Evolutionary conservation across 208 protist genomes (phyloP).

Genomic region (Leishmania aethiopica): DNA sequence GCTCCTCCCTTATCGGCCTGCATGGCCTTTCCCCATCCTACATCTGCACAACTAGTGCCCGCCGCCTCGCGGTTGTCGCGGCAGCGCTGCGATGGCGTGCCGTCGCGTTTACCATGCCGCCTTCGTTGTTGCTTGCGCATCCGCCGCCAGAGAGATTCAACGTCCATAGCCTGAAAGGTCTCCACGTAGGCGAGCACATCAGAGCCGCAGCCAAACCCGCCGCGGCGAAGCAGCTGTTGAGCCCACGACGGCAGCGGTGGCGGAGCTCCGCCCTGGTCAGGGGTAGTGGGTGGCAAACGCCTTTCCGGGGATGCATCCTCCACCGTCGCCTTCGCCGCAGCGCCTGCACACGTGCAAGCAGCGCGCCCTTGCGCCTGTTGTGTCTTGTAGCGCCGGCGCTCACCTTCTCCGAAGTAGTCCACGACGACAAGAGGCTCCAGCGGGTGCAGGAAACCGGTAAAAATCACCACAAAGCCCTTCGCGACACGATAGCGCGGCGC

Average conservation of each 20-base stretch:
- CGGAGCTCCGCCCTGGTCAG: too few relatives aligned
- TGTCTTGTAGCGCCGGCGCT: slow-evolving; percentile 9
- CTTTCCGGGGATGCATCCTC: too few relatives aligned
- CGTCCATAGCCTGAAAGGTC: slow-evolving; percentile 22
- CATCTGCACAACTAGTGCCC: too few relatives aligned
- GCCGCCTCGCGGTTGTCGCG: neutral
- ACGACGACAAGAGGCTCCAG: slow-evolving; percentile 65
- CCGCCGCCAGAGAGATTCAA: slow-evolving; percentile 42
- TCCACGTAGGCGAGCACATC: slow-evolving; percentile 68
- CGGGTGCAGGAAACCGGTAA: slow-evolving; percentile 78
- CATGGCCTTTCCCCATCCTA: too few relatives aligned
- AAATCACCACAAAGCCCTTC: slow-evolving; percentile 72
- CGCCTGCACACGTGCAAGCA: too few relatives aligned
- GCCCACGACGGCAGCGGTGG: slow-evolving; percentile 29
- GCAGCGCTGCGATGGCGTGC: too few relatives aligned
- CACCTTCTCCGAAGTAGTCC: slow-evolving; percentile 22
- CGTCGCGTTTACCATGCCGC: neutral
- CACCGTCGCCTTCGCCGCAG: too few relatives aligned
- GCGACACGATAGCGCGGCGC: slow-evolving; percentile 58
- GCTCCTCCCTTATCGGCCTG: too few relatives aligned
- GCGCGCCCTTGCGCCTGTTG: too few relatives aligned
- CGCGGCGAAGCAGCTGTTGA: slow-evolving; percentile 32
- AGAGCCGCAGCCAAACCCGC: slow-evolving; percentile 45
- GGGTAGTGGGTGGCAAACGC: too few relatives aligned
- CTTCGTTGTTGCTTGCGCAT: slow-evolving; percentile 20